Conservation (phyloP, 768 basidiomycete genomes). For the Hypsizygus marmoreus region DNA sequence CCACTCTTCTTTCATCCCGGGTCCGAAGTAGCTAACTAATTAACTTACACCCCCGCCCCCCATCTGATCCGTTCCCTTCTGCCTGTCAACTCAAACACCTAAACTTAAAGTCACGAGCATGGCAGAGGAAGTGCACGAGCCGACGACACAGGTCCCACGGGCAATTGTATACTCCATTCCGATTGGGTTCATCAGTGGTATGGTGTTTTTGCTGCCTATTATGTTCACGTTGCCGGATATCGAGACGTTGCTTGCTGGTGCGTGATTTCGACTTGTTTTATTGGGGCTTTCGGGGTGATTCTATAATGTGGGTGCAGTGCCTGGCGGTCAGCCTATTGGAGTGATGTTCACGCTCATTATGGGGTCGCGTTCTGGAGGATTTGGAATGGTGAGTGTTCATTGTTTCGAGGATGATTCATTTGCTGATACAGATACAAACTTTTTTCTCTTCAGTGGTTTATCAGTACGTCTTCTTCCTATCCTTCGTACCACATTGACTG, state of each 20-base stretch:
- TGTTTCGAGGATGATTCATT: no score
- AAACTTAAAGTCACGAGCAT: conserved; percentile 53
- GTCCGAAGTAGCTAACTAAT: no score
- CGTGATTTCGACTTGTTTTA: conserved; percentile 3
- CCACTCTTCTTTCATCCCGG: background rate
- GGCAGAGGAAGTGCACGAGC: conserved; percentile 68
- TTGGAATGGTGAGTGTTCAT: conserved; percentile 54
- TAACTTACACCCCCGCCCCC: no score
- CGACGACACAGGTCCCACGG: conserved; percentile 52
- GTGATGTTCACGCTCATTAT: conserved; percentile 64
- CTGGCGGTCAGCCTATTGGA: conserved; percentile 64
- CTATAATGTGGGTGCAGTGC: conserved; percentile 32
- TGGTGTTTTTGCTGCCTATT: conserved; percentile 62
- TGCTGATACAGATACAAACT: background rate
- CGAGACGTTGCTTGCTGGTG: conserved; percentile 51
- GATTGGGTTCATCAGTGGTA: conserved; percentile 50
- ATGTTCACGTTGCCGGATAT: conserved; percentile 67
- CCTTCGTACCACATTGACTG: background rate
- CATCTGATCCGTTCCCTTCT: no score
- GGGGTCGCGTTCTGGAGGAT: conserved; percentile 61
- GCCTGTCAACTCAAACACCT: no score
- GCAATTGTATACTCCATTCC: conserved; percentile 58
- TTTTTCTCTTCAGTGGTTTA: conserved; percentile 39
- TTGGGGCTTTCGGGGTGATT: background rate
- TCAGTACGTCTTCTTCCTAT: conserved; percentile 28